Base-by-base conservation (phyloP, 2,329 filamentous ascomycete genomes). In the Cercospora zeae-maydis region DNA sequence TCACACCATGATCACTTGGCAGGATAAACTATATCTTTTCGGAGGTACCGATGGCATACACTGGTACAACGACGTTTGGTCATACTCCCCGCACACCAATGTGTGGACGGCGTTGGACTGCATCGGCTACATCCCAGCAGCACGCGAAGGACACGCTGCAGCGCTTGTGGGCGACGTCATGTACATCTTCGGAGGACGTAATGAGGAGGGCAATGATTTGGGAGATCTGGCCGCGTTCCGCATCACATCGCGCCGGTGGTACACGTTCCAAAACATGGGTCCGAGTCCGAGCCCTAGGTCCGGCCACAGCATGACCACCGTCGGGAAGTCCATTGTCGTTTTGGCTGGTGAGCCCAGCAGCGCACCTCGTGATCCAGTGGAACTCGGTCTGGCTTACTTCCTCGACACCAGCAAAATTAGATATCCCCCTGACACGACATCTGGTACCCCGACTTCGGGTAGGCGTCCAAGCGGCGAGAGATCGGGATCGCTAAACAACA, bases 1-100 rank as follows among this genome's bases (percentile, higher is more conserved):
- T 74, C 95, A 99, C 78, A 90, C 92, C 0, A 86, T 97, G 70
- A 86, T 99, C 63, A 96, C 90, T 14, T 96, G 86, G 78, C 93
- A 95, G 65, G 95, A 99, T 74, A 95, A 90, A 77, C 86, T 99
- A 75, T 99, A 93, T 74, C 81, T 99, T n/a, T 99, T 99, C 75
- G 95, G 95, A 70, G 95, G 95, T 66, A 99, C 95, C 1, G 96
- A 99, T 74, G 95, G 95, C 42, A 86, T 93, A 61, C 88, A 91
- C 72, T 99, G 95, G 96, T 99, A 98, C 80, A 99, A 98, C 76
- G 95, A 99, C 75, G 95, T 99, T 53, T 99, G 95, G 95, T 91
- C 88, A 58, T 99, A 95, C 75, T 93, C 97, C 72, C 90, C 93
- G 7, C 83, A 87, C 60, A 80, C 85, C 51, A 97, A 97, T 76